Evolutionary conservation across 192 early-diverging fungal genomes (phyloP).

Genomic region (Radiomyces spectabilis): DNA sequence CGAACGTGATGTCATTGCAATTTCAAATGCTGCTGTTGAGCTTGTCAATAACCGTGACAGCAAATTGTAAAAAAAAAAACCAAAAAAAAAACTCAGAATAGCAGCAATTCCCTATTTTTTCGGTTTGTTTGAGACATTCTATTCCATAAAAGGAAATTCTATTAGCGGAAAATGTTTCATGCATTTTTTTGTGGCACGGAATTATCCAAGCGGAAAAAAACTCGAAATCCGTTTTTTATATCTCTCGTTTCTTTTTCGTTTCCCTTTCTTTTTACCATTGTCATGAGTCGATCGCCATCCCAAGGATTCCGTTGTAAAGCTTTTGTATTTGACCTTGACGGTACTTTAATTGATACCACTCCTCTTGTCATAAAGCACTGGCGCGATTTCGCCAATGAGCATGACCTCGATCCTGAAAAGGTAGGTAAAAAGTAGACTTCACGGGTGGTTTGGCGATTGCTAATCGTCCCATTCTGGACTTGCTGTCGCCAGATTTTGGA

Average conservation of each 20-base stretch:
- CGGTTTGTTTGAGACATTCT: too few species aligned
- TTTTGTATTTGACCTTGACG: slow-evolving; percentile 35
- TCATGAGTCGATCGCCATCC: not conserved
- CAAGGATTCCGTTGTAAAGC: slow-evolving; percentile 12
- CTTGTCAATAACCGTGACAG: slow-evolving; percentile 32
- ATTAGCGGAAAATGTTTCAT: too few species aligned
- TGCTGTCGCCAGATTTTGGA: slow-evolving; percentile 17
- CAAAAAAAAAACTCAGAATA: too few species aligned
- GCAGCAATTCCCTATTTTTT: too few species aligned
- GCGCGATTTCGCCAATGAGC: slow-evolving; percentile 26
- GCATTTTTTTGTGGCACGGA: too few species aligned
- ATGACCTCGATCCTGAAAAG: slow-evolving; percentile 31
- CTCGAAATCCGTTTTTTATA: not conserved
- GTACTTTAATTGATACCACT: slow-evolving; percentile 46
- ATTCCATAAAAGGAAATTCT: too few species aligned
- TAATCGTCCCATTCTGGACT: not conserved
- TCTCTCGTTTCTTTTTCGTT: not conserved
- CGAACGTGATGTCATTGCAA: slow-evolving; percentile 85
- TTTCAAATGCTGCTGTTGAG: slow-evolving; percentile 90
- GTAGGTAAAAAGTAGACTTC: too few species aligned
- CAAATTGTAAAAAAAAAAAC: slow-evolving; percentile 15
- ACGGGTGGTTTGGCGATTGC: too few species aligned
- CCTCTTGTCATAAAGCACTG: slow-evolving; percentile 39
- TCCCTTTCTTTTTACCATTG: not conserved
- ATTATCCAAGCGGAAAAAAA: too few species aligned